Base-by-base conservation (phyloP, 805 yeast genomes). In the Candida qinlingensis region DNA sequence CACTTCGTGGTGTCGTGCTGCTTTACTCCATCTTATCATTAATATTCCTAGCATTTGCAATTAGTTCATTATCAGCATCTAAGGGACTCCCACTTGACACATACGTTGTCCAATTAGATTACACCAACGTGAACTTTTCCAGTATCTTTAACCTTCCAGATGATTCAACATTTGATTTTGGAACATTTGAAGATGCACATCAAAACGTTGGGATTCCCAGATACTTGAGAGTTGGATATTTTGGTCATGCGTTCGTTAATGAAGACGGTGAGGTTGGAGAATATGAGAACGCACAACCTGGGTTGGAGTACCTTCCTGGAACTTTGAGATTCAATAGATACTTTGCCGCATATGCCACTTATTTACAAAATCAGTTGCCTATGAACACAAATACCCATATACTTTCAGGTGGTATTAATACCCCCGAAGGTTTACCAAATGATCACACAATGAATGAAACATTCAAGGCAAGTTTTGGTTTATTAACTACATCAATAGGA, bases 381-480 rank as follows among this genome's bases (percentile, higher is more conserved):
- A 37, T 30, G 28, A 37, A 33, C 2, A 10, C 37, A 10, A 7
- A 31, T n/a, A 29, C 29, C 9, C 5, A 6, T 12, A 19, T 19
- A 19, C 19, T 19, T 19, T 2, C 19, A 2, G 19, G 19, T 19
- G 19, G 19, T 19, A 19, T 19, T 3, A 19, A 19, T 19, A 4
- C 4, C 34, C 33, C 45, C 2, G 29, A 37, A 26, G 33, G 28
- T 26, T 34, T 27, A 13, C 45, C 45, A 35, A 36, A 30, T 7
- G 27, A 13, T 10, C 7, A 29, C 26, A 19, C 5, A 6, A 36
- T 42, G 40, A 42, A 36, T 26, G 33, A 37, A n/a, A 11, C 26
- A 26, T 42, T 42, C 40, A 42, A 42, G 39, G 39, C 39, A 19
- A n/a, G 35, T 7, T 42, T 35, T 29, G 45, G 39, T 2, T 33